Conservation (phyloP, 768 basidiomycete species). For the Mycena pura region DNA sequence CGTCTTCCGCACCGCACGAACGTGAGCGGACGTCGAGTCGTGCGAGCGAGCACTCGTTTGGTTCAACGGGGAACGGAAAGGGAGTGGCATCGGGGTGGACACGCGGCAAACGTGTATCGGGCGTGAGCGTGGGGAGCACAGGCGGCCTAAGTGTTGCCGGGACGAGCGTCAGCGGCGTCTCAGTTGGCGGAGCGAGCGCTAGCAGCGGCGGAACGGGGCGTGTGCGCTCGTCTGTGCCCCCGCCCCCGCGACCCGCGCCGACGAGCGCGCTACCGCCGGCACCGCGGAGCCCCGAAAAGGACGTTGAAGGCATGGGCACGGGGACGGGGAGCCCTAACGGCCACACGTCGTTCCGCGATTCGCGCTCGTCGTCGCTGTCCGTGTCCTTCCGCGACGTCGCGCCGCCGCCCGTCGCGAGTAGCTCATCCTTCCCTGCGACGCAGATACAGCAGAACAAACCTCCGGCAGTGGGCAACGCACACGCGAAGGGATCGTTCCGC, state of each 20-base stretch:
- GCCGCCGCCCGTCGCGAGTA: conserved; percentile 20
- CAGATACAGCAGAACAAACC: too few species aligned
- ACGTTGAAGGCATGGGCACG: neutral
- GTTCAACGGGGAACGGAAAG: too few species aligned
- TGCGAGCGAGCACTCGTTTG: conserved; percentile 11
- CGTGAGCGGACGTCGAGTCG: conserved; percentile 15
- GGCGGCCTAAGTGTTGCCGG: neutral
- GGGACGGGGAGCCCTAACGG: conserved; percentile 15
- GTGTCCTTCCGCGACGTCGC: conserved; percentile 20
- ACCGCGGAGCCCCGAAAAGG: conserved; percentile 48
- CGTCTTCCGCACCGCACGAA: neutral
- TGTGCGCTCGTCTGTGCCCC: conserved; percentile 63
- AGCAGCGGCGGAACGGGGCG: conserved; percentile 13
- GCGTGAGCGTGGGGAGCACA: neutral
- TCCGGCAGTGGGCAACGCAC: conserved; percentile 25
- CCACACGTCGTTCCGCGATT: conserved; percentile 12
- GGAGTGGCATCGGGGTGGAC: neutral
- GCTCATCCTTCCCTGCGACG: neutral
- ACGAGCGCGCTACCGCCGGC: conserved; percentile 74
- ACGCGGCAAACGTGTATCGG: conserved; percentile 12
- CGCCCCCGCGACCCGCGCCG: conserved; percentile 78
- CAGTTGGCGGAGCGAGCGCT: conserved; percentile 12
- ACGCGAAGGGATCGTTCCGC: conserved; percentile 52
- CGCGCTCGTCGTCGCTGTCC: conserved; percentile 7
- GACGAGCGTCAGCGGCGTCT: neutral